Evolutionary conservation across 305 asterid genomes (phyloP).

Genomic region (Fraxinus nigra): DNA sequence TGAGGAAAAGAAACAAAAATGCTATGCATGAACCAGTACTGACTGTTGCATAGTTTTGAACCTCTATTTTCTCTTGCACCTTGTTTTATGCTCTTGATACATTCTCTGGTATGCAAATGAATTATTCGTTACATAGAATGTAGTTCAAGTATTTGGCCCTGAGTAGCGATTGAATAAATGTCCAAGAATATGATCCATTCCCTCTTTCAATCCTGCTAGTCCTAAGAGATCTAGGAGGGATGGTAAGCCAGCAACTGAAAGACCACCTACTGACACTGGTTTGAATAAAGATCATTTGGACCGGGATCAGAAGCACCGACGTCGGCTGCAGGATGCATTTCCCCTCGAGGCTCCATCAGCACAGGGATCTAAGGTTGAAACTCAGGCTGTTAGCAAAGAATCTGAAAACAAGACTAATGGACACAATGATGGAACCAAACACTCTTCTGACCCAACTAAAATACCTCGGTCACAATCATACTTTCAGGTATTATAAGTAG

Average conservation of each 20-base stretch:
- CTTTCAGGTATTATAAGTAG: slow-evolving; percentile 46
- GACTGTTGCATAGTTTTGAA: neutral
- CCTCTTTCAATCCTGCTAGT: slow-evolving; percentile 37
- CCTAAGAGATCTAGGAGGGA: slow-evolving; percentile 84
- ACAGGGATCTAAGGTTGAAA: slow-evolving; percentile 42
- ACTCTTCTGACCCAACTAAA: slow-evolving; percentile 43
- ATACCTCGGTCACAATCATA: slow-evolving; percentile 47
- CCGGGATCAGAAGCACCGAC: slow-evolving; percentile 45
- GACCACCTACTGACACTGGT: slow-evolving; percentile 27
- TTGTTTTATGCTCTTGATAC: neutral
- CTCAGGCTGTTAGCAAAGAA: slow-evolving; percentile 36
- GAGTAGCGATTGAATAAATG: neutral
- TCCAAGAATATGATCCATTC: slow-evolving; percentile 14
- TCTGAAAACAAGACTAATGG: slow-evolving; percentile 32
- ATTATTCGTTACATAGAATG: neutral
- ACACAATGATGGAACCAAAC: slow-evolving; percentile 33
- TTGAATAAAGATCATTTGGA: slow-evolving; percentile 39
- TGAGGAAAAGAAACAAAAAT: neutral
- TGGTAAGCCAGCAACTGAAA: slow-evolving; percentile 61
- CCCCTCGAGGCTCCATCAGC: slow-evolving; percentile 46
- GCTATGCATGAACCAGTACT: neutral
- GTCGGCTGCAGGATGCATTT: slow-evolving; percentile 44
- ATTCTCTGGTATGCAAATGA: neutral
- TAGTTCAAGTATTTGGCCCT: neutral
- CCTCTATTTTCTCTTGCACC: neutral